Percentiles rank a stretch among this genome's conserved stretches.
Evolutionary conservation across 768 basidiomycete species (phyloP).

Genomic region (Hemileccinum rubropunctum): DNA sequence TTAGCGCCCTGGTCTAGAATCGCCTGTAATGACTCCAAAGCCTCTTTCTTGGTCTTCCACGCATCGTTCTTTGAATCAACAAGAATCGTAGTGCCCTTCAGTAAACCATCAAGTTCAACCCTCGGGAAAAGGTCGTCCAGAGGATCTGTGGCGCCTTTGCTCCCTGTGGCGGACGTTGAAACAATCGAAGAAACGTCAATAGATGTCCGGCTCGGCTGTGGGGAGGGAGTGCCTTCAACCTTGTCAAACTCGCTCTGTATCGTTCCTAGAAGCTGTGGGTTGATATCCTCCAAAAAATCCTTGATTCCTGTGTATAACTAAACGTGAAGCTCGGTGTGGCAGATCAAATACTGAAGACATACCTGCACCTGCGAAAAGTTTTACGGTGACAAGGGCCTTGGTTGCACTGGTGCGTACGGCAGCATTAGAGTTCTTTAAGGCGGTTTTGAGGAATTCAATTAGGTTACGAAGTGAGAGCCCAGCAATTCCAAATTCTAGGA

Average conservation of each 20-base stretch:
- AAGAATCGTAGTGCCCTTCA: conserved; percentile 81
- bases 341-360: conserved; percentile 19
- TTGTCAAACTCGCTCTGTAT: conserved; percentile 94
- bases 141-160: conserved; percentile 54
- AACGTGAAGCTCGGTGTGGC: neutral
- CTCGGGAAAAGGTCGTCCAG: conserved; percentile 94
- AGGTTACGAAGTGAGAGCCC: conserved; percentile 80
- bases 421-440: conserved; percentile 91
- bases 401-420: conserved; percentile 92
- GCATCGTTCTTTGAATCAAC: conserved; percentile 87
- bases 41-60: conserved; percentile 97
- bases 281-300: conserved; percentile 90
- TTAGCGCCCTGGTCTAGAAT: conserved; percentile 89
- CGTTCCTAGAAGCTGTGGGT: conserved; percentile 87
- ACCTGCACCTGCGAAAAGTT: conserved; percentile 90
- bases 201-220: conserved; percentile 75
- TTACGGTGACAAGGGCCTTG: conserved; percentile 86
- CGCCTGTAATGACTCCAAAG: conserved; percentile 77
- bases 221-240: conserved; percentile 70
- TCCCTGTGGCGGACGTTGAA: conserved; percentile 40
- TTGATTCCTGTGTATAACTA: conserved; percentile 67
- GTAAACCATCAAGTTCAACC: conserved; percentile 84
- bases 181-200: conserved; percentile 64
- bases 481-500: conserved; percentile 88
- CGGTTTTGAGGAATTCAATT: conserved; percentile 87